phyloP scores from a whole-genome alignment of 176 grass and related monocot species.

The Phoenix roebelenii region DNA sequence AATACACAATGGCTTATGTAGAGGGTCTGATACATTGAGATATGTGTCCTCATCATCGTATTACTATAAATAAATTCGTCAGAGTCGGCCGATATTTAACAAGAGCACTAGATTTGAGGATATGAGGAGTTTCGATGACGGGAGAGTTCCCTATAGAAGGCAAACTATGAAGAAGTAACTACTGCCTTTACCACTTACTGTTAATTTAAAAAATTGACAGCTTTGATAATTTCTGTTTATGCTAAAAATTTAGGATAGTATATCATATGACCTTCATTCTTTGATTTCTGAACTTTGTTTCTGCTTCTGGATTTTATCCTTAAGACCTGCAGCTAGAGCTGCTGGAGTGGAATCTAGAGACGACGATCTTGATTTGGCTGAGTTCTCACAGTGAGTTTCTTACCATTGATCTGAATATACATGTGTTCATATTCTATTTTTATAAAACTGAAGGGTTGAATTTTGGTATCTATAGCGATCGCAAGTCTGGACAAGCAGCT shows the following conservation, averaged over 20 bases:
- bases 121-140: slow-evolving; percentile 73
- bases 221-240: too few relatives aligned
- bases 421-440: too few relatives aligned
- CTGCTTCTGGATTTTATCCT: slow-evolving; percentile 10
- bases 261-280: background rate
- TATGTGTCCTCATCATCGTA: too few relatives aligned
- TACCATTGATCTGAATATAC: too few relatives aligned
- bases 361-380: slow-evolving; percentile 68
- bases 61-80: slow-evolving; percentile 3
- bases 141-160: slow-evolving; percentile 61
- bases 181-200: too few relatives aligned
- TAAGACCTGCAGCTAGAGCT: slow-evolving; percentile 61
- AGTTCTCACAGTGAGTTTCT: slow-evolving; percentile 64
- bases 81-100: slow-evolving; percentile 97
- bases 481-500: slow-evolving; percentile 47
- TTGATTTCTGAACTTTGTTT: slow-evolving; percentile 8
- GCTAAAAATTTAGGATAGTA: too few relatives aligned
- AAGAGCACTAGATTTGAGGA: slow-evolving; percentile 97
- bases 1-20: too few relatives aligned
- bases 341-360: slow-evolving; percentile 60
- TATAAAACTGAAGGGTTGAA: too few relatives aligned
- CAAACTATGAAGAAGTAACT: slow-evolving; percentile 64
- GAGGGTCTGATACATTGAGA: too few relatives aligned
- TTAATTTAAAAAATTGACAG: too few relatives aligned
- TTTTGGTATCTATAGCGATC: slow-evolving; percentile 15